Percentiles rank a stretch among this genome's conserved stretches.
These are phyloP conservation scores for Fusarium bulbicola DNA, from an alignment of 2,329 filamentous ascomycete species.

Conservation along the genomic window DNA sequence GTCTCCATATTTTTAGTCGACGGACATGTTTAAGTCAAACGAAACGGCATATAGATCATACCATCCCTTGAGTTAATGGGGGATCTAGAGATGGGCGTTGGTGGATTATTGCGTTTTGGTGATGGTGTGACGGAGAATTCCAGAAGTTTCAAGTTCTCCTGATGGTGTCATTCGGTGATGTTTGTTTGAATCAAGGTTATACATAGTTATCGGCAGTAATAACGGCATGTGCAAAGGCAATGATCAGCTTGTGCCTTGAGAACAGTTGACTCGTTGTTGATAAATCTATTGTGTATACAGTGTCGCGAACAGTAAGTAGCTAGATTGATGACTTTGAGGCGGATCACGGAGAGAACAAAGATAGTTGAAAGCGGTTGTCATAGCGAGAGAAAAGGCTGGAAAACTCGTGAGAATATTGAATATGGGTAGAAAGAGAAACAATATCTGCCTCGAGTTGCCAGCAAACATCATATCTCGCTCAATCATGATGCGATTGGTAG, in stretches of 20 bases:
- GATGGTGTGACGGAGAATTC: conserved; percentile 21
- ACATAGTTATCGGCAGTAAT: background rate
- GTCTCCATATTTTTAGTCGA: conserved; percentile 14
- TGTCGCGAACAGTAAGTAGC: background rate
- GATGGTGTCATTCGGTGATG: conserved; percentile 3
- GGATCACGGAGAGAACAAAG: background rate
- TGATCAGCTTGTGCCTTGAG: background rate
- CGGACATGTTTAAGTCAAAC: conserved; percentile 5
- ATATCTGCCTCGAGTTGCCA: background rate
- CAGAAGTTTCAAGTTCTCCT: conserved; percentile 4
- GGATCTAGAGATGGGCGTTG: background rate
- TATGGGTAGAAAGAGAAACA: background rate
- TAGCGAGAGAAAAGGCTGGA: background rate
- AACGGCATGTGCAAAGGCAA: background rate
- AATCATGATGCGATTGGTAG: background rate
- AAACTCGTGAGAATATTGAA: background rate
- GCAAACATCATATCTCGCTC: background rate
- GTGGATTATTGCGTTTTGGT: conserved; percentile 17
- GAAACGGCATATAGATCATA: conserved; percentile 9
- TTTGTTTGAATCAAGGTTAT: background rate
- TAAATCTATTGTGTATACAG: background rate
- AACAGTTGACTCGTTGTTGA: background rate
- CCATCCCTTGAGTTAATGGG: background rate
- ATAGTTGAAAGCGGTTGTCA: background rate
- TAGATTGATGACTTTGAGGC: background rate